These are phyloP conservation scores for Silene latifolia DNA, from an alignment of 148 eudicot genomes.

Conservation along the genomic window DNA sequence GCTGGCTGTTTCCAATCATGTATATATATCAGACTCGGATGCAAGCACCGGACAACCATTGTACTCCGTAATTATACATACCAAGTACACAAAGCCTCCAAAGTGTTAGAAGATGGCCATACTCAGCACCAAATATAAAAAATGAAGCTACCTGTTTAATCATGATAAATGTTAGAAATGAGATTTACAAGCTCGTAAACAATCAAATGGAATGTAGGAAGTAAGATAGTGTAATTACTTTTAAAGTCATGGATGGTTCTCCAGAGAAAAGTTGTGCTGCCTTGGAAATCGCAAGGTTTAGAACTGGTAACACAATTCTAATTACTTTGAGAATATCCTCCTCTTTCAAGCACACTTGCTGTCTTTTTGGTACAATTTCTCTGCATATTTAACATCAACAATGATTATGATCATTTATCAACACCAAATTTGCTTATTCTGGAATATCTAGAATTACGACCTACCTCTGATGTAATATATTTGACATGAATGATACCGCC, in stretches of 20 bases:
- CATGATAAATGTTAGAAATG: neutral
- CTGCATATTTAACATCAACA: conserved; percentile 25
- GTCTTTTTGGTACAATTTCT: conserved; percentile 27
- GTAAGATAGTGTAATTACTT: conserved; percentile 38
- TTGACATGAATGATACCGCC: conserved; percentile 71
- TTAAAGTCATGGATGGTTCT: conserved; percentile 89
- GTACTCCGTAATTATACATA: conserved; percentile 22
- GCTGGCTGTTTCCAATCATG: neutral
- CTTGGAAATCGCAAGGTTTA: conserved; percentile 61
- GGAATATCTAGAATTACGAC: neutral
- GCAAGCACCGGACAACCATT: neutral
- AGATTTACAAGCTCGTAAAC: too few relatives aligned
- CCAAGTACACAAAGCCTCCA: conserved; percentile 81
- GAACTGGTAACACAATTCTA: conserved; percentile 60
- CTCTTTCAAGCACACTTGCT: conserved; percentile 52
- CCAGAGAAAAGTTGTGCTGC: conserved; percentile 75
- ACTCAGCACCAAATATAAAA: conserved; percentile 67
- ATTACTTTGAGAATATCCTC: conserved; percentile 62
- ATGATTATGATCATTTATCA: too few relatives aligned
- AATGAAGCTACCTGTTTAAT: conserved; percentile 58
- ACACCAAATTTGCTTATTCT: neutral
- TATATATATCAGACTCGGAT: neutral
- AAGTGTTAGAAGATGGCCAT: conserved; percentile 78
- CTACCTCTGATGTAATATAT: conserved; percentile 54
- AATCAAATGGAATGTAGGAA: too few relatives aligned